Conservation (phyloP, 2,329 filamentous ascomycete genomes). For the Canariomyces notabilis region DNA sequence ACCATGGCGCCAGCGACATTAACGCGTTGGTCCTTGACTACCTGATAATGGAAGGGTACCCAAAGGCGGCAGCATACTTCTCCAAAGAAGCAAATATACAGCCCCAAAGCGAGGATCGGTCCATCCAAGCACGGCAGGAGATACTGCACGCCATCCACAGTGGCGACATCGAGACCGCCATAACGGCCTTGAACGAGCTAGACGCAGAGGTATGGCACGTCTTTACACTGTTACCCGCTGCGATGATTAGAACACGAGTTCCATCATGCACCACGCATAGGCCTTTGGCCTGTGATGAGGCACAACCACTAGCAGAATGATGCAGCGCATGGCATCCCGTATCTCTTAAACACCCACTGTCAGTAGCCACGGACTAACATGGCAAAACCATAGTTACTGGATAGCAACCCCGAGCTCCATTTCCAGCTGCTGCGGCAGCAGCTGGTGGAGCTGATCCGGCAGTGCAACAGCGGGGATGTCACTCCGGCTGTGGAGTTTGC, state of each 20-base stretch:
- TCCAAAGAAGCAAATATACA: conserved; percentile 87
- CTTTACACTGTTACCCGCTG: conserved; percentile 32
- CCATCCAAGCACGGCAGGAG: conserved; percentile 71
- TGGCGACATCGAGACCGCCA: conserved; percentile 80
- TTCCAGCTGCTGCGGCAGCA: conserved; percentile 88
- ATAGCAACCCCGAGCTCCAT: conserved; percentile 75
- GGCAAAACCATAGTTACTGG: conserved; percentile 75
- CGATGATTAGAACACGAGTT: conserved; percentile 88
- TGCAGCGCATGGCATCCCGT: conserved; percentile 32
- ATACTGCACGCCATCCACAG: conserved; percentile 82
- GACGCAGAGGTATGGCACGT: conserved; percentile 69
- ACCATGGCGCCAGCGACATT: conserved; percentile 64
- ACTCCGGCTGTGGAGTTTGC: conserved; percentile 79
- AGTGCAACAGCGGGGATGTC: conserved; percentile 70
- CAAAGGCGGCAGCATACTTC: conserved; percentile 86
- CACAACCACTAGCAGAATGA: conserved; percentile 72
- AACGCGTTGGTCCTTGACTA: conserved; percentile 96
- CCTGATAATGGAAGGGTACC: conserved; percentile 91
- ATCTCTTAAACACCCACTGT: conserved; percentile 25
- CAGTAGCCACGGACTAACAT: conserved; percentile 27
- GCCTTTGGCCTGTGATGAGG: conserved; percentile 85
- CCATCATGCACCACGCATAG: conserved; percentile 99
- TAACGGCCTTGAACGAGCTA: conserved; percentile 81
- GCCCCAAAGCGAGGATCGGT: conserved; percentile 64
- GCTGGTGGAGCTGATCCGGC: conserved; percentile 85